A percentile compares a stretch with the other conserved stretches of the same genome.
Evolutionary conservation across 331 rosid genomes (phyloP).

Genomic region (Acacia pycnantha): DNA sequence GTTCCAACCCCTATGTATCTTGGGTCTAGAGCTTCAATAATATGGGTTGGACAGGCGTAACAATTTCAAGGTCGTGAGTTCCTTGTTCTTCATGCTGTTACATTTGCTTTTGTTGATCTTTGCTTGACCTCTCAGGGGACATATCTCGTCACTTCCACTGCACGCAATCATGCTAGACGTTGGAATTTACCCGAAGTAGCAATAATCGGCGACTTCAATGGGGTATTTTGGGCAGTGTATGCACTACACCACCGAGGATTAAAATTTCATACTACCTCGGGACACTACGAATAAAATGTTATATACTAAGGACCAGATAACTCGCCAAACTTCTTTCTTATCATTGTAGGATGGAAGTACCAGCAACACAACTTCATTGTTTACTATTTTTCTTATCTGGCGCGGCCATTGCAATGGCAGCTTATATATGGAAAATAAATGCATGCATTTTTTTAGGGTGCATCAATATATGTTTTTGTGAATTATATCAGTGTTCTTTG

Average conservation of each 20-base stretch:
- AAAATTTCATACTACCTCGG: no score
- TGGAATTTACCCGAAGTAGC: slow-evolving; percentile 68
- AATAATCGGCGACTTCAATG: slow-evolving; percentile 77
- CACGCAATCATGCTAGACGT: slow-evolving; percentile 66
- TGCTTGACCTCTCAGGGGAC: slow-evolving; percentile 64
- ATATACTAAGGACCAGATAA: neutral
- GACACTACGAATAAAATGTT: no score
- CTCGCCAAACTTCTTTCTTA: slow-evolving; percentile 24
- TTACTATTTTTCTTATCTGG: slow-evolving; percentile 56
- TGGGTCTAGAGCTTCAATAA: slow-evolving; percentile 88
- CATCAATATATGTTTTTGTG: neutral
- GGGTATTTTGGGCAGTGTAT: slow-evolving; percentile 78
- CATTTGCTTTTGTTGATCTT: slow-evolving; percentile 25
- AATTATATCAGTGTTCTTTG: slow-evolving; percentile 62
- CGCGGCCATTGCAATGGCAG: no score
- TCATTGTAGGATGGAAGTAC: slow-evolving; percentile 67
- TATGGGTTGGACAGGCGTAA: slow-evolving; percentile 88
- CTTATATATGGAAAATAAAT: no score
- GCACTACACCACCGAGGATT: slow-evolving; percentile 50
- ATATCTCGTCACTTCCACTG: slow-evolving; percentile 77
- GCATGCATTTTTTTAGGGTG: no score
- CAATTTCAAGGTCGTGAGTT: slow-evolving; percentile 28
- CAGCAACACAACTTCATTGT: slow-evolving; percentile 60
- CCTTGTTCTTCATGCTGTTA: slow-evolving; percentile 21
- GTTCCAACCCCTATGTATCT: slow-evolving; percentile 84